A percentile compares a stretch with the other conserved stretches of the same genome.
phyloP scores from a whole-genome alignment of 2,329 filamentous ascomycete species.

The Penicillium sp. region DNA sequence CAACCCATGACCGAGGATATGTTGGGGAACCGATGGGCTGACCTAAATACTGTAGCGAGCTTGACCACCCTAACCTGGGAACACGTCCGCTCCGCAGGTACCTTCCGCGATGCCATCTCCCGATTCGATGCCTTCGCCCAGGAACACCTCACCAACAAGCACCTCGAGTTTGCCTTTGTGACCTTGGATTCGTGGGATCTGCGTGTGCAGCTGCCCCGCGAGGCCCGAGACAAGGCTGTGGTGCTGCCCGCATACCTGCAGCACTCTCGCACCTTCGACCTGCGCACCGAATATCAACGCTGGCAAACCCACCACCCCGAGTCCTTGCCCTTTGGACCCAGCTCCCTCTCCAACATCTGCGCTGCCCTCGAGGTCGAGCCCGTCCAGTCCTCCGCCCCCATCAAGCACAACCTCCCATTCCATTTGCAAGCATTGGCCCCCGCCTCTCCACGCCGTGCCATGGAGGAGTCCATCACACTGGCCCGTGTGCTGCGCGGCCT shows the following conservation, averaged over 20 bases:
- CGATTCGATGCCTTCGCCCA: slow-evolving; percentile 92
- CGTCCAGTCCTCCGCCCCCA: slow-evolving; percentile 93
- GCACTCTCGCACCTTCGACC: slow-evolving; percentile 94
- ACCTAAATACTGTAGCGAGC: slow-evolving; percentile 64
- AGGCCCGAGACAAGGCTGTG: slow-evolving; percentile 97
- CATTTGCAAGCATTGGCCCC: slow-evolving; percentile 94
- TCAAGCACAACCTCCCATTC: slow-evolving; percentile 98
- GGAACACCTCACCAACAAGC: slow-evolving; percentile 86
- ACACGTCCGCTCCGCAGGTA: slow-evolving; percentile 94
- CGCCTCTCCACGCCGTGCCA: slow-evolving; percentile 89
- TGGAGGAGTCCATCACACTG: slow-evolving; percentile 95
- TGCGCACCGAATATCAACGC: slow-evolving; percentile 94
- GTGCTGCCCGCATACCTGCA: slow-evolving; percentile 95
- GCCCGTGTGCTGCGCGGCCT: slow-evolving; percentile 88
- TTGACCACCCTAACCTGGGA: slow-evolving; percentile 98
- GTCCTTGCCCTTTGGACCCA: slow-evolving; percentile 93
- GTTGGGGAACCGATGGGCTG: slow-evolving; percentile 13
- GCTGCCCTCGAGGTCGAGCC: slow-evolving; percentile 97
- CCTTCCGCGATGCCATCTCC: slow-evolving; percentile 94
- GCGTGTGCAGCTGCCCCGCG: slow-evolving; percentile 92
- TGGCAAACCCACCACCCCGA: slow-evolving; percentile 99
- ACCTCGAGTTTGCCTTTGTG: slow-evolving; percentile 96
- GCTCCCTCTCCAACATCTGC: slow-evolving; percentile 95
- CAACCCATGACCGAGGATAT: neutral
- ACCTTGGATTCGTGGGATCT: slow-evolving; percentile 98